Conservation (phyloP, 352 stramenopile species). For the Phytophthora megakarya region DNA sequence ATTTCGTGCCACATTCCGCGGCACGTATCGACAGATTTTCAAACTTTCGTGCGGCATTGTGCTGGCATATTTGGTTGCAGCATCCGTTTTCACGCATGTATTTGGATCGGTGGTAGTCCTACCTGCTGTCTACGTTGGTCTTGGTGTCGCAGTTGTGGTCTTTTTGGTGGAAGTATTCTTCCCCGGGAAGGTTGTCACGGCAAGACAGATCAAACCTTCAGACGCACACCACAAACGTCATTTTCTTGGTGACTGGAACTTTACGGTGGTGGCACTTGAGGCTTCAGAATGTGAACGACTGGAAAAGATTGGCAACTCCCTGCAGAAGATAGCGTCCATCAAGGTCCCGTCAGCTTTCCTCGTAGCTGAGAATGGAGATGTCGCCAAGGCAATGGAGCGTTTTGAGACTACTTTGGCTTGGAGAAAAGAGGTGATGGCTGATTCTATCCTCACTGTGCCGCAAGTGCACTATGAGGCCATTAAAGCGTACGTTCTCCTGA, state of each 20-base stretch:
- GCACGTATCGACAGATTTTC: slow-evolving; percentile 67
- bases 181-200: slow-evolving; percentile 53
- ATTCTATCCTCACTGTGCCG: slow-evolving; percentile 63
- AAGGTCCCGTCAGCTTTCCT: slow-evolving; percentile 64
- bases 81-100: slow-evolving; percentile 57
- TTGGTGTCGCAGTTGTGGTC: slow-evolving; percentile 44
- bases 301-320: slow-evolving; percentile 16
- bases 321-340: slow-evolving; percentile 21
- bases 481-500: slow-evolving; percentile 59
- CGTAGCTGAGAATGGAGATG: slow-evolving; percentile 70
- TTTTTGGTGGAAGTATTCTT: slow-evolving; percentile 68
- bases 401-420: slow-evolving; percentile 74
- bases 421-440: slow-evolving; percentile 75
- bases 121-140: slow-evolving; percentile 55
- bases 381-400: slow-evolving; percentile 57
- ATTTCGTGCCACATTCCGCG: slow-evolving; percentile 54
- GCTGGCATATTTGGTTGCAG: slow-evolving; percentile 51
- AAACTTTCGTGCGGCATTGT: slow-evolving; percentile 68
- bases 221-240: slow-evolving; percentile 12
- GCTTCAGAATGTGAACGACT: slow-evolving; percentile 59
- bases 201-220: slow-evolving; percentile 25
- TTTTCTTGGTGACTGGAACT: slow-evolving; percentile 58
- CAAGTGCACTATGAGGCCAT: slow-evolving; percentile 71
- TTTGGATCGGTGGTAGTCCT: slow-evolving; percentile 58
- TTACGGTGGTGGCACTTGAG: slow-evolving; percentile 64